phyloP scores from a whole-genome alignment of 78 protist species.

The Creolimax fragrantissima region DNA sequence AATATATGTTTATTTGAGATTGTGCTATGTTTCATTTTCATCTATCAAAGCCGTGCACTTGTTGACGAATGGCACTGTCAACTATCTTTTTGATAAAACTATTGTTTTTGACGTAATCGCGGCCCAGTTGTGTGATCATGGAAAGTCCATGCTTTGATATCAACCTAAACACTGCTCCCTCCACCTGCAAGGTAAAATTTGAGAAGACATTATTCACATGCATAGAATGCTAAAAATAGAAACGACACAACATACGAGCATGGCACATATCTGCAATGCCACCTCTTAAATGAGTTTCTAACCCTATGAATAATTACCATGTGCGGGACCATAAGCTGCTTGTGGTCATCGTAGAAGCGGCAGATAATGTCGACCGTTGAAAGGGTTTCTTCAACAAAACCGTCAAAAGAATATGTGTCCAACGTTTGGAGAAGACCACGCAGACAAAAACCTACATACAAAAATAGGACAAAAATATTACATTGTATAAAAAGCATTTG shows the following conservation, averaged over 20 bases:
- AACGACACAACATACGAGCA: too few species aligned
- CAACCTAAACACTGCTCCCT: neutral
- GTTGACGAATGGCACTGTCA: neutral
- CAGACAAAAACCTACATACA: conserved; percentile 9
- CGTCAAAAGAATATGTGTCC: neutral
- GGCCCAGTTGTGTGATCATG: neutral
- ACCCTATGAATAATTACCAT: too few species aligned
- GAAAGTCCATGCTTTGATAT: neutral
- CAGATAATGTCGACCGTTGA: neutral
- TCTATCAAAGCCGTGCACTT: neutral
- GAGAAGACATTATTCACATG: too few species aligned
- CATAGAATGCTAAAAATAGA: too few species aligned
- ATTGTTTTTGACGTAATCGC: neutral
- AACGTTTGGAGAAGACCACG: conserved; percentile 3
- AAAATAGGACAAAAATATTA: too few species aligned
- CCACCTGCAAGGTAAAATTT: neutral
- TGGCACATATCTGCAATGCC: too few species aligned
- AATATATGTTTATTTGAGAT: too few species aligned
- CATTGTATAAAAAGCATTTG: too few species aligned
- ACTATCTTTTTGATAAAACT: neutral
- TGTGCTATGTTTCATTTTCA: neutral
- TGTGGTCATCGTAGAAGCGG: neutral
- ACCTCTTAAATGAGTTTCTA: too few species aligned
- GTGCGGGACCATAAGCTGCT: neutral
- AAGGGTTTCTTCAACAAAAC: conserved; percentile 19